Conservation (phyloP, 176 grass and related monocot genomes). For the Pontederia crassipes region DNA sequence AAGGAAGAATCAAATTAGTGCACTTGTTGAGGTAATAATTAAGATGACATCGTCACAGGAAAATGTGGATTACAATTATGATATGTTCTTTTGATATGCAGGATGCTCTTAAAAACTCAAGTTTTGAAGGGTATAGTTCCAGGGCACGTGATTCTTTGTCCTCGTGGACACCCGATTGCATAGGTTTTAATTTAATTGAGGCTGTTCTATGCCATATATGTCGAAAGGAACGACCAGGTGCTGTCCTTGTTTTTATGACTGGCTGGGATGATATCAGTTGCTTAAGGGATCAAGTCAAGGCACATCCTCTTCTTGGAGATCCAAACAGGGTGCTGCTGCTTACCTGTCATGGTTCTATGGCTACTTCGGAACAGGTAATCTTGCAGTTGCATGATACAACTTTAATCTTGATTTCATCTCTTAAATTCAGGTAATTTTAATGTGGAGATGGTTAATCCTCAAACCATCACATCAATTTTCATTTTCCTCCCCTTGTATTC, state of each 20-base stretch:
- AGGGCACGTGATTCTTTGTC: slow-evolving; percentile 76
- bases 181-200: slow-evolving; percentile 94
- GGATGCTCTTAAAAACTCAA: slow-evolving; percentile 77
- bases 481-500: no score
- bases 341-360: slow-evolving; percentile 95
- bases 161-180: slow-evolving; percentile 93
- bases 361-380: slow-evolving; percentile 91
- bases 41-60: background rate
- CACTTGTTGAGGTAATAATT: slow-evolving; percentile 76
- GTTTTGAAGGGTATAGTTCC: slow-evolving; percentile 63
- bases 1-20: slow-evolving; percentile 91
- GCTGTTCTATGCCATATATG: slow-evolving; percentile 92
- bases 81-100: slow-evolving; percentile 27
- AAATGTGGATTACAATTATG: slow-evolving; percentile 20
- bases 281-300: slow-evolving; percentile 87
- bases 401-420: background rate
- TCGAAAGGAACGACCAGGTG: slow-evolving; percentile 80
- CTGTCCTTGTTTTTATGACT: slow-evolving; percentile 94
- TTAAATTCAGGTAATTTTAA: no score
- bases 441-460: no score
- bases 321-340: slow-evolving; percentile 85
- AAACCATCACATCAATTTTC: no score
- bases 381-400: background rate
- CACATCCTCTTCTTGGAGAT: slow-evolving; percentile 81
- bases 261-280: slow-evolving; percentile 97